These are phyloP conservation scores for Mycena galericulata DNA, from an alignment of 768 basidiomycete species.

Conservation along the genomic window DNA sequence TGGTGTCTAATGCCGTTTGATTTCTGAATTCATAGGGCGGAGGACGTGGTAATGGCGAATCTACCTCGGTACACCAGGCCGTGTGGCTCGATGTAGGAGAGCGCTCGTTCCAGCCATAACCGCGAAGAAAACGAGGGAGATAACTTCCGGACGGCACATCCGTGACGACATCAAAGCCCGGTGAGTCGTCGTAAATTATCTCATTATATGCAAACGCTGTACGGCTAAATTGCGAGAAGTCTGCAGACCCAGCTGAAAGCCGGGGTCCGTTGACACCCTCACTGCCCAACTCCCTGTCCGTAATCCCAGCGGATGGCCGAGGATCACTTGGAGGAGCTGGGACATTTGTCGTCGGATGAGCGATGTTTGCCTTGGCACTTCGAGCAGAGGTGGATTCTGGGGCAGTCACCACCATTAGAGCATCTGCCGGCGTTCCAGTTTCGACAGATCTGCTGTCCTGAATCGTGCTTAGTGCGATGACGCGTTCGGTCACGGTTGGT, in stretches of 20 bases:
- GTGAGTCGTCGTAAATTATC: neutral
- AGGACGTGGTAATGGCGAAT: neutral
- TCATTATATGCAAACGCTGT: neutral
- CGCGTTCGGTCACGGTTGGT: neutral
- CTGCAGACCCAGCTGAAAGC: conserved; percentile 11
- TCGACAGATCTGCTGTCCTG: neutral
- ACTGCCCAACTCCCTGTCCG: neutral
- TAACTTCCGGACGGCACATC: neutral
- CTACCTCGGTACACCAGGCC: neutral
- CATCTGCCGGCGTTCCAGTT: conserved; percentile 7
- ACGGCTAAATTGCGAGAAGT: neutral
- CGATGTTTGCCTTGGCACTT: neutral
- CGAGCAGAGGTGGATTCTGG: neutral
- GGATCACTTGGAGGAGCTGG: neutral
- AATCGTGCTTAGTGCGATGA: neutral
- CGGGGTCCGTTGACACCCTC: neutral
- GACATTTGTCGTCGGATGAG: neutral
- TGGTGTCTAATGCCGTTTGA: neutral
- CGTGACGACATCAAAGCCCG: neutral
- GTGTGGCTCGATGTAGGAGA: neutral
- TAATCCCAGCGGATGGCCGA: conserved; percentile 10
- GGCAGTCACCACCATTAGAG: neutral
- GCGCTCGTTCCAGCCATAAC: neutral
- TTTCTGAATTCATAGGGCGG: neutral
- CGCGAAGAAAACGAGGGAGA: neutral